phyloP scores from a whole-genome alignment of 768 basidiomycete species.

The Calocybe cyanea region DNA sequence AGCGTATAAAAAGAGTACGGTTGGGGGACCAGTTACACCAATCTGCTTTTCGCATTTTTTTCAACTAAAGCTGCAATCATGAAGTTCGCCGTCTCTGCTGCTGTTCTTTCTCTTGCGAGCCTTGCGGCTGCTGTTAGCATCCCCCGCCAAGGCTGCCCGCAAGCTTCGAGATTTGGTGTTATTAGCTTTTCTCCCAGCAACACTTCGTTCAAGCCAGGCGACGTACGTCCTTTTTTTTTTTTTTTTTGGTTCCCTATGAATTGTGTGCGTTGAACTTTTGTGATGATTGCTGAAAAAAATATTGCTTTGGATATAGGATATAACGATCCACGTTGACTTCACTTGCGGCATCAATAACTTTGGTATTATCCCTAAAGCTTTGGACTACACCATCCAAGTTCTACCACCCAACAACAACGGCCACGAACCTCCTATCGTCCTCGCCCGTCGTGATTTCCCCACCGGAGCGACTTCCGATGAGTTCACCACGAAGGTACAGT shows the following conservation, averaged over 20 bases:
- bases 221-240: constrained; percentile 4
- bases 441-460: constrained; percentile 9
- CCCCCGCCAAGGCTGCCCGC: constrained; percentile 5
- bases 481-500: constrained; percentile 9
- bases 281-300: neutral
- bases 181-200: constrained; percentile 4
- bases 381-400: constrained; percentile 12
- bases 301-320: neutral
- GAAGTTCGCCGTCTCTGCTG: constrained; percentile 12
- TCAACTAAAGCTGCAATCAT: neutral
- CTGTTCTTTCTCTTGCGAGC: constrained; percentile 10
- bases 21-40: too few relatives aligned
- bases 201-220: constrained; percentile 9
- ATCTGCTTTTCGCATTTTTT: too few relatives aligned
- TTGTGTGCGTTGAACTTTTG: too few relatives aligned
- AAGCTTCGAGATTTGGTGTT: constrained; percentile 11
- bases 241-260: too few relatives aligned
- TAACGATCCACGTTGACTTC: constrained; percentile 7
- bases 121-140: constrained; percentile 4
- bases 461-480: constrained; percentile 5
- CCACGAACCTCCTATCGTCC: constrained; percentile 10
- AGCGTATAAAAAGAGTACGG: too few relatives aligned
- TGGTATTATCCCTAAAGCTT: constrained; percentile 7
- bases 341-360: constrained; percentile 6
- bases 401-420: constrained; percentile 7